These are phyloP conservation scores for Panaeolus cyanescens DNA, from an alignment of 768 basidiomycete genomes.

Conservation along the genomic window DNA sequence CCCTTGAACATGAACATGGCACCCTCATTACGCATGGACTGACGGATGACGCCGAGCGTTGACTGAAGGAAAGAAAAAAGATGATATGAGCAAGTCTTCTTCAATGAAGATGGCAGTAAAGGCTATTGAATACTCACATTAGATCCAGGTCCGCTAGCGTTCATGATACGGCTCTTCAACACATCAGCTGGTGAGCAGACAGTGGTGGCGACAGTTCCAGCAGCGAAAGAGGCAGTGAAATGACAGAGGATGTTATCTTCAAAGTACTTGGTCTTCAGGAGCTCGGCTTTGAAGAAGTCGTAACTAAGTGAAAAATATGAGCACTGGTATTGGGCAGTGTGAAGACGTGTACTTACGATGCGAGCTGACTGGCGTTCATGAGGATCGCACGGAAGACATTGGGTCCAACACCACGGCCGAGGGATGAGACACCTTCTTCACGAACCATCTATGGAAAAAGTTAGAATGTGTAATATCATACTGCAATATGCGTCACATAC, in stretches of 20 bases:
- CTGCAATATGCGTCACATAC: slow-evolving; percentile 44
- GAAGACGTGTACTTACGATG: slow-evolving; percentile 58
- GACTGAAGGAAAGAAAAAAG: too few species aligned
- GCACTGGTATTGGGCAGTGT: background rate
- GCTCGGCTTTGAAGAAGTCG: slow-evolving; percentile 88
- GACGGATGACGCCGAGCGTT: slow-evolving; percentile 67
- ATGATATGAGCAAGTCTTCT: background rate
- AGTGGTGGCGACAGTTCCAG: slow-evolving; percentile 88
- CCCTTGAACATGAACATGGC: slow-evolving; percentile 93
- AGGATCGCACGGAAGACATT: slow-evolving; percentile 85
- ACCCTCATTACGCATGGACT: slow-evolving; percentile 73
- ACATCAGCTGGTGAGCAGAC: slow-evolving; percentile 90
- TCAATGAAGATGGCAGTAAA: background rate
- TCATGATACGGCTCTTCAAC: slow-evolving; percentile 89
- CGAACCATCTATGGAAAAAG: slow-evolving; percentile 66
- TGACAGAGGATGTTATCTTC: slow-evolving; percentile 83
- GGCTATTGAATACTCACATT: slow-evolving; percentile 44
- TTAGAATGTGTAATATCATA: slow-evolving; percentile 2
- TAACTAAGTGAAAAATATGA: slow-evolving; percentile 50
- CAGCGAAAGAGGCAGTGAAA: slow-evolving; percentile 85
- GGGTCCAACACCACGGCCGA: slow-evolving; percentile 76
- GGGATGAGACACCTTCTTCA: slow-evolving; percentile 80
- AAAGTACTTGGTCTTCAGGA: slow-evolving; percentile 71
- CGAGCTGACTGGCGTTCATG: slow-evolving; percentile 93
- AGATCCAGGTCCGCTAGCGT: slow-evolving; percentile 80